Conservation (phyloP, 306 rosid species). For the Vigna mungo region DNA sequence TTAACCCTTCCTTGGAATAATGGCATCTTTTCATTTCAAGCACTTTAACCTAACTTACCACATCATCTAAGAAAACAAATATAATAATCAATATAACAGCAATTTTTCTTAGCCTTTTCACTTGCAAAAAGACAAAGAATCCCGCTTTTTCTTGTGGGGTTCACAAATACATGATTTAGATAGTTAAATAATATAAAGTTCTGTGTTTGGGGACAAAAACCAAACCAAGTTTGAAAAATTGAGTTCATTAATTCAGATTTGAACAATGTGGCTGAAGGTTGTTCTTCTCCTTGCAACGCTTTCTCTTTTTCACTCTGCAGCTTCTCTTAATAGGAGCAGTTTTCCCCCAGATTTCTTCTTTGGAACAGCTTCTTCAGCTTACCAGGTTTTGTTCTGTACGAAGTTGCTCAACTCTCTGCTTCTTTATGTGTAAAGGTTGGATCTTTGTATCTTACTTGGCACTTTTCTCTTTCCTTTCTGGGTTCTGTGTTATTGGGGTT, state of each 20-base stretch:
- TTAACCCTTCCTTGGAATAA: constrained; percentile 6
- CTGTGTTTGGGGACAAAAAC: background rate
- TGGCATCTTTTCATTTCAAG: constrained; percentile 34
- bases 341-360: constrained; percentile 61
- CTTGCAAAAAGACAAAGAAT: constrained; percentile 38
- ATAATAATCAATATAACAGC: background rate
- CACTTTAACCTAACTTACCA: background rate
- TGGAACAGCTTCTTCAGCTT: constrained; percentile 67
- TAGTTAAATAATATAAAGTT: background rate
- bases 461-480: background rate
- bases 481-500: background rate
- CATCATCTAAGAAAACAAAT: background rate
- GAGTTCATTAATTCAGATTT: constrained; percentile 32
- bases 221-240: constrained; percentile 35
- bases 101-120: constrained; percentile 1
- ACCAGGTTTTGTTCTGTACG: constrained; percentile 56
- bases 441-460: constrained; percentile 13
- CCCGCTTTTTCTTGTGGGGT: background rate
- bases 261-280: constrained; percentile 47
- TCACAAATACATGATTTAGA: background rate
- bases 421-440: constrained; percentile 14
- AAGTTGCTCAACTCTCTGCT: background rate
- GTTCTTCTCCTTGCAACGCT: constrained; percentile 38
- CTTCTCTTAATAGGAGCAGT: constrained; percentile 53
- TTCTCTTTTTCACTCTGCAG: constrained; percentile 38